phyloP scores from a whole-genome alignment of 805 yeast genomes.

The Maudiozyma serrabonitensis region DNA sequence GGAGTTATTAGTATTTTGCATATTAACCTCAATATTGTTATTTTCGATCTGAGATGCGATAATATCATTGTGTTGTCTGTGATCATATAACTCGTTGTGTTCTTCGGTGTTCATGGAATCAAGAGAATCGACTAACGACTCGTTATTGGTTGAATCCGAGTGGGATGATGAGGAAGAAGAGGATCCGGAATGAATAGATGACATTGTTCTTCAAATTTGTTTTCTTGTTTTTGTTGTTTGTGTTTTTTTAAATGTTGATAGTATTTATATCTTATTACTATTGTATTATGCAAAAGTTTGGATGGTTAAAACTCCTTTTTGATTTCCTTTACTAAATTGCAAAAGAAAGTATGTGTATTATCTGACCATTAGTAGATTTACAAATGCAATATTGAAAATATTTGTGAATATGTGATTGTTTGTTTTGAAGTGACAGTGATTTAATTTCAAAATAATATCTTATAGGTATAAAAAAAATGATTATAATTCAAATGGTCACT shows the following conservation, averaged over 20 bases:
- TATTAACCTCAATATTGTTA: neutral
- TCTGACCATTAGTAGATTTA: neutral
- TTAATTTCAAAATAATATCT: neutral
- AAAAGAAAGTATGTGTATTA: constrained; percentile 1
- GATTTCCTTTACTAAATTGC: neutral
- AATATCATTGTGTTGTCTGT: constrained; percentile 39
- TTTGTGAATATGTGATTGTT: neutral
- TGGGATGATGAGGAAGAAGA: neutral
- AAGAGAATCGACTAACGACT: constrained; percentile 21
- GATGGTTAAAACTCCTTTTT: neutral
- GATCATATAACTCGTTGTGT: constrained; percentile 36
- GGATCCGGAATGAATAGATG: constrained; percentile 5
- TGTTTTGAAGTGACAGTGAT: neutral
- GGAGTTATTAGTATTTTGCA: neutral
- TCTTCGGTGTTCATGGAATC: constrained; percentile 33
- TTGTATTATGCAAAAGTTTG: neutral
- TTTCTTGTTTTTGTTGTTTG: neutral
- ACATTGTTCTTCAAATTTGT: neutral
- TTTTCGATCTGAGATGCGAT: constrained; percentile 28
- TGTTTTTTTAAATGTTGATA: neutral
- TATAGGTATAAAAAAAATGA: neutral
- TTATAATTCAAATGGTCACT: neutral
- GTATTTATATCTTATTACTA: neutral
- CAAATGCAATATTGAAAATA: neutral
- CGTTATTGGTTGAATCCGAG: neutral